These are phyloP conservation scores for Pachysandra terminalis DNA, from an alignment of 164 flowering plant genomes.

Conservation along the genomic window DNA sequence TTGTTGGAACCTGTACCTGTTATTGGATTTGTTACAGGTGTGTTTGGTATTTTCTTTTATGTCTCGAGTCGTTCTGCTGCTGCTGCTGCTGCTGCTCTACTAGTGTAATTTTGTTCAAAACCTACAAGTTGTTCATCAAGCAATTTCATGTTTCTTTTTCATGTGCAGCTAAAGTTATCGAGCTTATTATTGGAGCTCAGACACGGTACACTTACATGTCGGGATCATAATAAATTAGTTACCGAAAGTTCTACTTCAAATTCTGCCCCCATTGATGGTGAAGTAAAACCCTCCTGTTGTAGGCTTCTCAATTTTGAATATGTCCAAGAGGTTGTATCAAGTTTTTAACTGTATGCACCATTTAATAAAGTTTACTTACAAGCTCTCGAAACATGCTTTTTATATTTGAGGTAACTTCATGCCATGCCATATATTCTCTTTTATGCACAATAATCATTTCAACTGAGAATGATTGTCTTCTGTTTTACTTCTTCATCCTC, in stretches of 20 bases:
- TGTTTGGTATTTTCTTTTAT: constrained; percentile 4
- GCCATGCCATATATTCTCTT: too few relatives aligned
- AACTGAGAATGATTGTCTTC: too few relatives aligned
- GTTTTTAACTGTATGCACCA: too few relatives aligned
- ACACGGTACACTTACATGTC: constrained; percentile 95
- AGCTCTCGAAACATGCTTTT: too few relatives aligned
- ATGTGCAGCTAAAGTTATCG: constrained; percentile 79
- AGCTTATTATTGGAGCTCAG: constrained; percentile 86
- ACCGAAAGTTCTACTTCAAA: constrained; percentile 3
- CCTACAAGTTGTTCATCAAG: neutral
- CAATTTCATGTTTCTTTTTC: constrained; percentile 4
- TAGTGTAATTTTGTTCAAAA: neutral
- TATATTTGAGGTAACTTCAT: too few relatives aligned
- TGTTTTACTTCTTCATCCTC: too few relatives aligned
- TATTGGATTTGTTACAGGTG: constrained; percentile 81
- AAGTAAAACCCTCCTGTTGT: constrained; percentile 1
- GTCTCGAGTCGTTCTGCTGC: neutral
- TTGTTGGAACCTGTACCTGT: constrained; percentile 71
- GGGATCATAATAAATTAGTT: constrained; percentile 53
- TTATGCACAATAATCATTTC: too few relatives aligned
- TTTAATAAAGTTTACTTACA: too few relatives aligned
- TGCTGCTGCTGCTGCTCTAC: neutral
- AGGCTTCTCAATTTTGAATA: neutral
- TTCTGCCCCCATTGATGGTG: neutral
- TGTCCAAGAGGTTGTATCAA: too few relatives aligned